Base-by-base conservation (phyloP, 176 grass and related monocot species). In the Eleusine coracana region DNA sequence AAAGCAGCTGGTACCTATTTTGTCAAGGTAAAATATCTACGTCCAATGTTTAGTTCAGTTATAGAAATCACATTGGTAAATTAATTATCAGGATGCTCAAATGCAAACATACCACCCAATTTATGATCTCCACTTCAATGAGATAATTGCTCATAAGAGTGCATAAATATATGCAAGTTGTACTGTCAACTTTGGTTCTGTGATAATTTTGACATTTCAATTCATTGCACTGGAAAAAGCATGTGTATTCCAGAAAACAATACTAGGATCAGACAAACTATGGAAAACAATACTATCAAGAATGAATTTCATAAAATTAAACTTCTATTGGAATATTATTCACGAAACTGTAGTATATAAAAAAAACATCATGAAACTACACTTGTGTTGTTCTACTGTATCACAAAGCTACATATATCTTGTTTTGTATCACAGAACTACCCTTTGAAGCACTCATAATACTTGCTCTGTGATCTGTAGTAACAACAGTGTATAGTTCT, bases 71-170 rank as follows among this genome's bases (percentile, higher is more conserved):
- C 66, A 41, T 71, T 15, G 41, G 25, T 80, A 65, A 17, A 77
- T 76, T 7, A 14, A 28, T 27, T 41, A 64, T 3, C 59, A 58
- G 1, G 64, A 77, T 3, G 9, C 39, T 86, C n/a, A 74, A 73
- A 56, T 36, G 12, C 48, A 80, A 86, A 38, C 34, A 80, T 66
- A 74, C 3, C 9, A 71, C 3, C 3, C 0, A 37, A 75, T 59
- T 69, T 48, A n/a, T 59, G 28, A 59, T 73, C 8, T 71, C 36
- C 5, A 34, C 6, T 7, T 20, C 39, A 81, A 25, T 13, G 65
- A 58, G 36, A 86, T 66, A n/a, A 54, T 73, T 80, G 15, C 45
- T n/a, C 64, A 21, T 67, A 68, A 56, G 48, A 68, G 21, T 78
- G 63, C 75, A 66, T 66, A 16, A 27, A 76, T 62, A 76, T 70